Base-by-base conservation (phyloP, 768 basidiomycete species). In the Xerocomellus dryophilus region DNA sequence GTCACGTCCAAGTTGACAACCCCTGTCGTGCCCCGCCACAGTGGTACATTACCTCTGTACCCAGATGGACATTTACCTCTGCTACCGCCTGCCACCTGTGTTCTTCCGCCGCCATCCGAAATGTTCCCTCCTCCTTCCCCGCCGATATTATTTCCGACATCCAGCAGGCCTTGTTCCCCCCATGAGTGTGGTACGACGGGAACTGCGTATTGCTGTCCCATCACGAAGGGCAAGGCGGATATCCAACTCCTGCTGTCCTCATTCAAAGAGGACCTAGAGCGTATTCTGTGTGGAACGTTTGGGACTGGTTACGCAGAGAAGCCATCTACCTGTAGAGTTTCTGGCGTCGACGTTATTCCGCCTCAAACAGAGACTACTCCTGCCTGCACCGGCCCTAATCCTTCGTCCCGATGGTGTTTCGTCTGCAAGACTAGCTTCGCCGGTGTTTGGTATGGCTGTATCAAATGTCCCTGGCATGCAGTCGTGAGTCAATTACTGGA, bases 241-340 rank as follows among this genome's bases (percentile, higher is more conserved):
- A 67, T 87, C 7, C 70, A 74, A 50, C 46, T 57, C 2, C 65
- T 85, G 31, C 57, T 88, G 36, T 58, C 68, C 43, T 71, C 71
- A n/a, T 86, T 87, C 63, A 78, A 83, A 61, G 58, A 65, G 10
- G 78, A 83, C 50, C 68, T 88, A n/a, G 75, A 82, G 36, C 70
- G 67, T 14, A 71, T 79, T 52, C 61, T 85, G 23, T 61, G 61
- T 20, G 65, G 59, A 50, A 70, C 72, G 1, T 72, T 80, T 47
- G 73, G 73, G 31, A 3, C 58, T 18, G 42, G 53, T 47, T 15
- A 31, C 20, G 27, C 27, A n/a, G 50, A 49, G 29, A 27, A 48
- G 10, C 54, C 48, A 39, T 40, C 48, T 23, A 12, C 34, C 32
- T 36, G 52, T 25, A 8, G 14, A 9, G 23, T 29, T n/a, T 20